Conservation (phyloP, 805 yeast species). For the Saturnispora dispora region DNA sequence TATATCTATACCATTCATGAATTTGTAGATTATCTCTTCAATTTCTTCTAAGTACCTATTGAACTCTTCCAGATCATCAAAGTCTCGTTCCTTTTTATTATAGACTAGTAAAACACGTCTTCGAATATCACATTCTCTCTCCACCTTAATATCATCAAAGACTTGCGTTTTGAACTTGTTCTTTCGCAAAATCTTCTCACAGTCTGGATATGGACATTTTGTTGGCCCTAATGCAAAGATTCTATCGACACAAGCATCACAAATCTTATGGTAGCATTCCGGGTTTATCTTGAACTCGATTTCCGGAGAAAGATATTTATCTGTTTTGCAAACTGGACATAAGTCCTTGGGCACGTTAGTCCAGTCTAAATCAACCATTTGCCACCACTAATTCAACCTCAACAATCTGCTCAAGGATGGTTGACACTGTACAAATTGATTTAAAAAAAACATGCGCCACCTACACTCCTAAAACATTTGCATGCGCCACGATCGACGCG, state of each 20-base stretch:
- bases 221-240: conserved; percentile 93
- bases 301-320: conserved; percentile 86
- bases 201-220: conserved; percentile 88
- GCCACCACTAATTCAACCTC: neutral
- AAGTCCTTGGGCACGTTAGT: conserved; percentile 32
- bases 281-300: conserved; percentile 89
- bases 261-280: conserved; percentile 95
- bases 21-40: conserved; percentile 70
- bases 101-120: conserved; percentile 66
- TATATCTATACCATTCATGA: conserved; percentile 60
- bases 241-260: conserved; percentile 94
- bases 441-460: neutral
- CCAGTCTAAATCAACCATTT: conserved; percentile 30
- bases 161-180: conserved; percentile 87
- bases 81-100: conserved; percentile 74
- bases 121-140: conserved; percentile 86
- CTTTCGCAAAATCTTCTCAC: conserved; percentile 80
- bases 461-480: neutral
- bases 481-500: conserved; percentile 5
- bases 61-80: conserved; percentile 47
- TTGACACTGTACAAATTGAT: neutral
- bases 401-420: neutral
- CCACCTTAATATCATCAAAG: conserved; percentile 85
- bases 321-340: conserved; percentile 97
- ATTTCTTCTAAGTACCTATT: conserved; percentile 77